Evolutionary conservation across 768 basidiomycete species (phyloP), one percentile per base, ranked within the genome.

Genomic region (Tylopilus vinaceipallidus): DNA sequence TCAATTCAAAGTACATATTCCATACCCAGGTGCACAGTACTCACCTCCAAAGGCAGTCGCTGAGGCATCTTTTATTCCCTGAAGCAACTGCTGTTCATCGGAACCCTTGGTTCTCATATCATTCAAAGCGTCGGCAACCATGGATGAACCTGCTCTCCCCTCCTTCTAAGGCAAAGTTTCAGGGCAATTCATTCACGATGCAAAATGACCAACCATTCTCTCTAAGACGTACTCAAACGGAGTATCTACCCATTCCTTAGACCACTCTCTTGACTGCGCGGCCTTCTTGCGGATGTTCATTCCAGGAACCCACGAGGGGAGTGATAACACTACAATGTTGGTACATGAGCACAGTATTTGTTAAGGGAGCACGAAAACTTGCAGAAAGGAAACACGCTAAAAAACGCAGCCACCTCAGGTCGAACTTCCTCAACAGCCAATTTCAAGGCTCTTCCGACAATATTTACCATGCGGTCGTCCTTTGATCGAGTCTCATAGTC

Each of bases 241-340:
- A 19, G 42, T 38, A 14, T 64, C 52, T 23, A 64, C 52, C 58
- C 59, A 62, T 23, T 36, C 33, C 20, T 36, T 53, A 14, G 37
- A 37, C 54, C 53, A 67, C 32, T 55, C 47, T 27, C 42, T 59
- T 37, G 54, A 57, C 22, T 55, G 45, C 7, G 27, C 41, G 14
- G 61, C 66, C 42, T 58, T 58, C 34, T 24, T 53, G n/a, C 65
- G 59, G 48, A 73, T 62, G 5, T 47, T 42, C 43, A 62, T 57
- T 36, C 71, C 68, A 24, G 68, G 62, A 20, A 68, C 22, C 59
- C 67, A 69, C 20, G 50, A 47, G 17, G 62, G 59, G 14, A 67
- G 49, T 11, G 55, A 52, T 10, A 62, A 55, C 20, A 71, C 61
- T 56, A 33, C n/a, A n/a, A n/a, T n/a, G 52, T 14, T 55, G 56